Conservation (phyloP, 139 green algal genomes). For the Closterium sp. region DNA sequence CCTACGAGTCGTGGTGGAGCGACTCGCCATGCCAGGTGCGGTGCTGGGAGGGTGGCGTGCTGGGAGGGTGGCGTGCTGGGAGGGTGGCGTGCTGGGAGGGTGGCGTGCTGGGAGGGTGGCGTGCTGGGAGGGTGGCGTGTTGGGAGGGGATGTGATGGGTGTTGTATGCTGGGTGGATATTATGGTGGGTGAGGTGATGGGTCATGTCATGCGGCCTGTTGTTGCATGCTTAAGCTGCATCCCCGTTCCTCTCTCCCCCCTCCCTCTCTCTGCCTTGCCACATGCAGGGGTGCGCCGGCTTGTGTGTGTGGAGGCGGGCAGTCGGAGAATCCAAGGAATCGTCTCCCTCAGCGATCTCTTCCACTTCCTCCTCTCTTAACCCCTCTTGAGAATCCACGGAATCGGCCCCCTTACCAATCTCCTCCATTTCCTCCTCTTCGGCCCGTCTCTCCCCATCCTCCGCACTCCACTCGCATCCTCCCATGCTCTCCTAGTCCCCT, state of each 20-base stretch:
- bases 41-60: background rate
- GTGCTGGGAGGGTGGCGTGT: background rate
- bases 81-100: background rate
- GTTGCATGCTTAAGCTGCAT: background rate
- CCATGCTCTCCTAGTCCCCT: no score
- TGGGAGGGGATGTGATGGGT: background rate
- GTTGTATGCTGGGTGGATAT: background rate
- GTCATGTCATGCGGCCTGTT: background rate
- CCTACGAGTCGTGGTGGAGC: slow-evolving; percentile 30
- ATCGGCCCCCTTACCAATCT: no score
- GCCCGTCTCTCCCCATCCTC: background rate
- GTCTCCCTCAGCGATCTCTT: slow-evolving; percentile 46
- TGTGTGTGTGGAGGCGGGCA: slow-evolving; percentile 46
- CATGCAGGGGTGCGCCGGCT: slow-evolving; percentile 38
- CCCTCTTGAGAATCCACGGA: no score
- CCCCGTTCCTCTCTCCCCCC: background rate
- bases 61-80: background rate
- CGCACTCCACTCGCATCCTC: no score
- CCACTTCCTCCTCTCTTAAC: slow-evolving; percentile 27
- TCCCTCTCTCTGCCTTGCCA: background rate
- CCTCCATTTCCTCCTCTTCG: no score
- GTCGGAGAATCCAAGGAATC: slow-evolving; percentile 41
- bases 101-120: background rate
- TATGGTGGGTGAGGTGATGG: background rate
- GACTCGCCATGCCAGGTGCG: slow-evolving; percentile 34